Evolutionary conservation across 2,329 filamentous ascomycete species (phyloP), one percentile per base, ranked within the genome.

Genomic region (Colletotrichum sp.): DNA sequence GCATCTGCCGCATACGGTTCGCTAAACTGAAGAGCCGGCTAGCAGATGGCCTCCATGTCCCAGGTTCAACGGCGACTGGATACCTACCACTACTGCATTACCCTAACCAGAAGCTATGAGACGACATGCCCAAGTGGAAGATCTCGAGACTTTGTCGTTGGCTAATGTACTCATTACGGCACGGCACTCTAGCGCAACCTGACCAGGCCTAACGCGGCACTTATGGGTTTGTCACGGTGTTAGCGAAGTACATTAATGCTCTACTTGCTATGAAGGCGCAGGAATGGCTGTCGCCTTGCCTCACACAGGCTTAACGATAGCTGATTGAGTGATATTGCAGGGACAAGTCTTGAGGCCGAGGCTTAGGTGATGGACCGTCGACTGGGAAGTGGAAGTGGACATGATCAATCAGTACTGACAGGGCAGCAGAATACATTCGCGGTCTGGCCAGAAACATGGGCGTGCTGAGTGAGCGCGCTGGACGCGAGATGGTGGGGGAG

Each of bases 401-500:
- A 39, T 39, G 36, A 39, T 39, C 34, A 39, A 44, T 44, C 36
- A 44, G 36, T 44, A 44, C 36, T 44, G 36, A 44, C 16, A 44
- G 36, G 36, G 16, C 16, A 44, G 36, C 36, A 44, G 36, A 44
- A 44, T n/a, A 44, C 30, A 12, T 18, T 21, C 26, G n/a, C 57
- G 30, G 16, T 5, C 57, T 30, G 16, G 26, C 16, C 24, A 67
- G 60, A 24, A 26, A 44, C 24, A 18, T 49, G 34, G 55, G 39
- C 32, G 62, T 63, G 72, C 69, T 72, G 69, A 75, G 62, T 72
- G 72, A 75, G 69, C 72, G 30, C 68, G 39, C 62, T n/a, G 36
- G 32, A 72, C 62, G 67, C 16, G 55, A 55, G 39, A 55, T 75
- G 64, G 73, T 73, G 69, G 69, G 69, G 69, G 63, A 57, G n/a